phyloP scores from a whole-genome alignment of 148 eudicot genomes.

The Chenopodium quinoa region DNA sequence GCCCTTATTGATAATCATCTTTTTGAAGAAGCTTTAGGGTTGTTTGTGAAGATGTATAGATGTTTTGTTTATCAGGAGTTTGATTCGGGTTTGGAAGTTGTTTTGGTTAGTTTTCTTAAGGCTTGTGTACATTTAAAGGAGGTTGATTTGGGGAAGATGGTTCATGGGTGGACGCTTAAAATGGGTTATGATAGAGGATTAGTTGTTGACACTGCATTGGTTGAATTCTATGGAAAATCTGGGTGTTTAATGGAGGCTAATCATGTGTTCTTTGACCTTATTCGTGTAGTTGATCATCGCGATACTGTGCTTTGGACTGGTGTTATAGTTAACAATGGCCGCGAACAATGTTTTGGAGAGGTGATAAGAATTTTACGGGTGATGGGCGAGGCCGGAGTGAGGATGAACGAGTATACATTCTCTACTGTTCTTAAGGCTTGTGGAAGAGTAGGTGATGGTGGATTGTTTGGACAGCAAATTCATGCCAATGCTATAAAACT shows the following conservation, averaged over 20 bases:
- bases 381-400: slow-evolving; percentile 60
- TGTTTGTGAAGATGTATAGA: slow-evolving; percentile 44
- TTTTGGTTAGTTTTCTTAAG: slow-evolving; percentile 58
- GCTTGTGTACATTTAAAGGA: slow-evolving; percentile 47
- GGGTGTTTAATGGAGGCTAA: slow-evolving; percentile 44
- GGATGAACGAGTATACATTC: slow-evolving; percentile 48
- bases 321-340: slow-evolving; percentile 51
- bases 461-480: slow-evolving; percentile 52
- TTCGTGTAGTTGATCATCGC: slow-evolving; percentile 17
- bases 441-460: slow-evolving; percentile 45
- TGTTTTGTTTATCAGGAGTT: slow-evolving; percentile 3
- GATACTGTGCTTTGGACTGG: slow-evolving; percentile 63
- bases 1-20: slow-evolving; percentile 25
- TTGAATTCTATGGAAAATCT: slow-evolving; percentile 56
- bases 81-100: slow-evolving; percentile 27
- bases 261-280: slow-evolving; percentile 36
- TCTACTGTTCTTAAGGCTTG: slow-evolving; percentile 73
- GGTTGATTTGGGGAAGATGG: slow-evolving; percentile 51
- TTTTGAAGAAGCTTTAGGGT: slow-evolving; percentile 32
- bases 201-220: slow-evolving; percentile 46
- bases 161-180: slow-evolving; percentile 68
- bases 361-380: slow-evolving; percentile 41
- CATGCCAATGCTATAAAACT: slow-evolving; percentile 62
- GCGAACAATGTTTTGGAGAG: slow-evolving; percentile 36
- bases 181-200: slow-evolving; percentile 39